A percentile compares a stretch with the other conserved stretches of the same genome.
phyloP scores from a whole-genome alignment of 148 eudicot genomes.

The Suaeda aralocaspica region DNA sequence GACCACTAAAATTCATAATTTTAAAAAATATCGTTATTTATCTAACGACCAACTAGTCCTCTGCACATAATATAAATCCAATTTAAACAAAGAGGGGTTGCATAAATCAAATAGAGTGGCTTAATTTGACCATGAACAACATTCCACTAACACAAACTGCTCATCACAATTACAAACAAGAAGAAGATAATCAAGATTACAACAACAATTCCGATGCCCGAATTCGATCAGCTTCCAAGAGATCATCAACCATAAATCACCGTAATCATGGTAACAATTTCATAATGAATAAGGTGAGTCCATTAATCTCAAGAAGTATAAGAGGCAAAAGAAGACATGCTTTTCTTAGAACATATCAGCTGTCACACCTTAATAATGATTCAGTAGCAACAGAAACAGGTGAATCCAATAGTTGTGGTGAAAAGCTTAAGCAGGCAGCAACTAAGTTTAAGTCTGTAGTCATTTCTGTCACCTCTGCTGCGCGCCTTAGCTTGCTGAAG shows the following conservation, averaged over 20 bases:
- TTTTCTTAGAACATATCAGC: constrained; percentile 43
- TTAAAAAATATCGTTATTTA: too few species aligned
- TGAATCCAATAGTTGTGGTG: constrained; percentile 15
- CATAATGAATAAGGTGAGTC: constrained; percentile 9
- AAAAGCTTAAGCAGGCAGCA: constrained; percentile 32
- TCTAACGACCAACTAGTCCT: too few species aligned
- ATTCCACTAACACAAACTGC: constrained; percentile 4
- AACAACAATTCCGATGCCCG: too few species aligned
- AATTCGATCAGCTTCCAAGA: constrained; percentile 16
- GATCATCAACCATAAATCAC: constrained; percentile 21
- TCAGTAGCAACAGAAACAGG: not conserved
- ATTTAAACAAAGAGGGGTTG: too few species aligned
- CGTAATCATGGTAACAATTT: not conserved
- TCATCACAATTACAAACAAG: constrained; percentile 1
- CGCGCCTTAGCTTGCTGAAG: constrained; percentile 18
- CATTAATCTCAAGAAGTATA: constrained; percentile 37
- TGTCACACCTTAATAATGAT: constrained; percentile 25
- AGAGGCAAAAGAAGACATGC: constrained; percentile 45
- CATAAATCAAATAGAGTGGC: too few species aligned
- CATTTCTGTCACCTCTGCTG: constrained; percentile 13
- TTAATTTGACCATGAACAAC: constrained; percentile 20
- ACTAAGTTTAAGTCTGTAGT: constrained; percentile 28
- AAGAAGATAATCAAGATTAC: not conserved
- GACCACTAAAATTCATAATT: too few species aligned
- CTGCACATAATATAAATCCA: too few species aligned